phyloP scores from a whole-genome alignment of 768 basidiomycete genomes.

The Scleroderma citrinum region DNA sequence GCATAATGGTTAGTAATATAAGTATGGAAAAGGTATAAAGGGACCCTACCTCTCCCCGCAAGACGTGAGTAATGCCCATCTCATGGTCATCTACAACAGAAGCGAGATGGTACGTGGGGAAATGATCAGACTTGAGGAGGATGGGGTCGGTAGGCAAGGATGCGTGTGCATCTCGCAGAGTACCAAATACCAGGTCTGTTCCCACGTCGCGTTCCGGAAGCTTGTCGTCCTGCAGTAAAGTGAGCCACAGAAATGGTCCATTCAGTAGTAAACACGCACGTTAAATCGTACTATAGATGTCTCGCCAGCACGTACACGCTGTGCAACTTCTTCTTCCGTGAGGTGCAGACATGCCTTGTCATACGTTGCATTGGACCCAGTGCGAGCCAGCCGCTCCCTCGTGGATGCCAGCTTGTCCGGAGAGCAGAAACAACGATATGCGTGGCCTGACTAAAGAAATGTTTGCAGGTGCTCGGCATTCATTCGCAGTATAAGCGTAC shows the following conservation, averaged over 20 bases:
- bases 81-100: slow-evolving; percentile 93
- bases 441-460: slow-evolving; percentile 62
- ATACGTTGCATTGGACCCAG: slow-evolving; percentile 76
- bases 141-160: slow-evolving; percentile 87
- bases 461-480: neutral
- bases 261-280: slow-evolving; percentile 39
- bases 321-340: slow-evolving; percentile 77
- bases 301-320: slow-evolving; percentile 70
- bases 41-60: slow-evolving; percentile 77
- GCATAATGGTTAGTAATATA: neutral
- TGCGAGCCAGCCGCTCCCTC: slow-evolving; percentile 61
- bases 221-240: slow-evolving; percentile 45
- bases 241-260: neutral
- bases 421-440: slow-evolving; percentile 94
- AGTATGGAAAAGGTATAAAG: neutral
- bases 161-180: slow-evolving; percentile 64
- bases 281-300: slow-evolving; percentile 83
- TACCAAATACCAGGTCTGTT: slow-evolving; percentile 72
- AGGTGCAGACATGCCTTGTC: slow-evolving; percentile 86
- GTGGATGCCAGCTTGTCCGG: slow-evolving; percentile 61
- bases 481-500: slow-evolving; percentile 35
- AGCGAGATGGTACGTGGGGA: slow-evolving; percentile 95
- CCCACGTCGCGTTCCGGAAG: slow-evolving; percentile 46
- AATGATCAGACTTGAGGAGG: slow-evolving; percentile 85
- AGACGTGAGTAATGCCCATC: slow-evolving; percentile 94